These are phyloP conservation scores for Hypoxylon sp. DNA, from an alignment of 2,329 filamentous ascomycete genomes.

Conservation along the genomic window DNA sequence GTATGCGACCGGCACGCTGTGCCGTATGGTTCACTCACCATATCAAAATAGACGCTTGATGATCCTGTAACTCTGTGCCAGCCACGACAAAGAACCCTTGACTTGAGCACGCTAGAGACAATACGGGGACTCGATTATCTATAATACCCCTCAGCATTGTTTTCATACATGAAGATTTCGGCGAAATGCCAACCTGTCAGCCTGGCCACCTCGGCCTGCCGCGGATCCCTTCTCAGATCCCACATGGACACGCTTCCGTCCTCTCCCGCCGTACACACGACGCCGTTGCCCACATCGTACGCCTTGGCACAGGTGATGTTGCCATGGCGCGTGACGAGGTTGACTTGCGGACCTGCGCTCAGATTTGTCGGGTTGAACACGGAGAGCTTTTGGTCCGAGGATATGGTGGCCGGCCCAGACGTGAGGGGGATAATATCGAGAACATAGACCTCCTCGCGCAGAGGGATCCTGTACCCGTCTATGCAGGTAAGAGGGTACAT, in stretches of 20 bases:
- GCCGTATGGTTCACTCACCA: conserved; percentile 56
- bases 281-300: conserved; percentile 58
- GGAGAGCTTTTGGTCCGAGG: conserved; percentile 74
- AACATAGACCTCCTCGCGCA: conserved; percentile 60
- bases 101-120: conserved; percentile 70
- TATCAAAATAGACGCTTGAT: conserved; percentile 66
- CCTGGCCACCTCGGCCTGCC: conserved; percentile 52
- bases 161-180: neutral
- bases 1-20: neutral
- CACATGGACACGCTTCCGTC: conserved; percentile 72
- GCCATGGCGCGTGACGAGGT: conserved; percentile 58
- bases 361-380: conserved; percentile 69
- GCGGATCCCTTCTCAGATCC: conserved; percentile 64
- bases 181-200: conserved; percentile 53
- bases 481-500: conserved; percentile 55
- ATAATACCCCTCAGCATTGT: conserved; percentile 32
- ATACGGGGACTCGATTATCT: conserved; percentile 61
- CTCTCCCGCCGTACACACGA: conserved; percentile 74
- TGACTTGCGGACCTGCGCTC: conserved; percentile 49
- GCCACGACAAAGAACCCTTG: conserved; percentile 68
- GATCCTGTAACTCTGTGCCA: conserved; percentile 75
- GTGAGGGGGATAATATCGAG: conserved; percentile 63
- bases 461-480: conserved; percentile 51
- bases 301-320: conserved; percentile 70
- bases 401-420: conserved; percentile 65